Conservation (phyloP, 2,329 filamentous ascomycete species). For the Pseudogymnoascus sp. region DNA sequence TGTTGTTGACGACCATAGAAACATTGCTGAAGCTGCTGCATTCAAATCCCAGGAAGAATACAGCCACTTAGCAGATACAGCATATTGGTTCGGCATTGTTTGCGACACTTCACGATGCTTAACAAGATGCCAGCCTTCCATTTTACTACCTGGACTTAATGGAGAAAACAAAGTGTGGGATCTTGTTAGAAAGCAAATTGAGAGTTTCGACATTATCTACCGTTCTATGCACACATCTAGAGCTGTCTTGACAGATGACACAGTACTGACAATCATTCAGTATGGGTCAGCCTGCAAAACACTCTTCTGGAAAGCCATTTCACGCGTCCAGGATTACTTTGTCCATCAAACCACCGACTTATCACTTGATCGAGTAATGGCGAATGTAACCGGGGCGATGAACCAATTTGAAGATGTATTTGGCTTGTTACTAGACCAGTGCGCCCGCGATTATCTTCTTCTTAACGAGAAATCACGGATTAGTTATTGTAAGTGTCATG, state of each 20-base stretch:
- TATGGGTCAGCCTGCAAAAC: conserved; percentile 1
- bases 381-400: neutral
- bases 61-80: neutral
- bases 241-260: neutral
- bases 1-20: neutral
- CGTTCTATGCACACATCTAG: neutral
- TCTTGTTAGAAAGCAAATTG: neutral
- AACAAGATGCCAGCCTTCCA: neutral
- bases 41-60: neutral
- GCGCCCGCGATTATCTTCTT: neutral
- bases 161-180: neutral
- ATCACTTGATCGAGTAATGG: neutral
- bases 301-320: neutral
- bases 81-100: conserved; percentile 1
- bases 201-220: neutral
- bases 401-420: conserved; percentile 3
- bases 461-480: neutral
- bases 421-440: neutral
- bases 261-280: neutral
- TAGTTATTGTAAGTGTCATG: neutral
- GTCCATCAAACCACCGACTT: neutral
- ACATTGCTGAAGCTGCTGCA: neutral
- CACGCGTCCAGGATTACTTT: neutral
- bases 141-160: neutral
- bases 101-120: neutral